Conservation (phyloP, 192 early-diverging fungal species). For the Entophlyctis luteolus region DNA sequence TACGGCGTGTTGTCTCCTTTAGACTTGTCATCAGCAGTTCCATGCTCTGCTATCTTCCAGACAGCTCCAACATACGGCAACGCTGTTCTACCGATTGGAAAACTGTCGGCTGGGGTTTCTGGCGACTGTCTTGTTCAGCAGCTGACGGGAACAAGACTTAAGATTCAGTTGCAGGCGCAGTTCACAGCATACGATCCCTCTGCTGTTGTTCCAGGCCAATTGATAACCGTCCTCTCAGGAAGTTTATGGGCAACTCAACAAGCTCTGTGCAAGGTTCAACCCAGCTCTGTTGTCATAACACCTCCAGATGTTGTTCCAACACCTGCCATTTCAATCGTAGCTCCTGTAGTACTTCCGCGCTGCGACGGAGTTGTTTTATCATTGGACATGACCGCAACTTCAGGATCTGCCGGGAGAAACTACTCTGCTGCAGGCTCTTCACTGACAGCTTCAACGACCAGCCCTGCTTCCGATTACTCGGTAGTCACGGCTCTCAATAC, state of each 20-base stretch:
- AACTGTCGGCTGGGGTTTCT: background rate
- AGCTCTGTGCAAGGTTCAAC: background rate
- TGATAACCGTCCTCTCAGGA: background rate
- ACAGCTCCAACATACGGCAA: background rate
- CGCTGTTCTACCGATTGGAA: slow-evolving; percentile 8
- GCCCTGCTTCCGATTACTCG: background rate
- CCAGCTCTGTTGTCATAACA: background rate
- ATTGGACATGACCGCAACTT: slow-evolving; percentile 11
- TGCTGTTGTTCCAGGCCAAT: slow-evolving; percentile 11
- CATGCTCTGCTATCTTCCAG: slow-evolving; percentile 17
- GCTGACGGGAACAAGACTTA: slow-evolving; percentile 14
- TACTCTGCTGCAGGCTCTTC: background rate
- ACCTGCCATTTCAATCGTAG: slow-evolving; percentile 12
- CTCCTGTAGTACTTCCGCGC: slow-evolving; percentile 8
- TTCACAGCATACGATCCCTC: slow-evolving; percentile 14
- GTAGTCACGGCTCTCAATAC: background rate
- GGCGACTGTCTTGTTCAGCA: slow-evolving; percentile 21
- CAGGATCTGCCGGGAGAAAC: slow-evolving; percentile 25
- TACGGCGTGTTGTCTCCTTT: background rate
- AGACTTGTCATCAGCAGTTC: background rate
- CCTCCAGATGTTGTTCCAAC: slow-evolving; percentile 3
- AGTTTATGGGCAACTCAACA: slow-evolving; percentile 20
- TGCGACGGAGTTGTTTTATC: slow-evolving; percentile 9
- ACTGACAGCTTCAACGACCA: background rate
- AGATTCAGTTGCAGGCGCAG: slow-evolving; percentile 6